phyloP scores from a whole-genome alignment of 148 eudicot genomes.

The Vaccinium myrtillus region DNA sequence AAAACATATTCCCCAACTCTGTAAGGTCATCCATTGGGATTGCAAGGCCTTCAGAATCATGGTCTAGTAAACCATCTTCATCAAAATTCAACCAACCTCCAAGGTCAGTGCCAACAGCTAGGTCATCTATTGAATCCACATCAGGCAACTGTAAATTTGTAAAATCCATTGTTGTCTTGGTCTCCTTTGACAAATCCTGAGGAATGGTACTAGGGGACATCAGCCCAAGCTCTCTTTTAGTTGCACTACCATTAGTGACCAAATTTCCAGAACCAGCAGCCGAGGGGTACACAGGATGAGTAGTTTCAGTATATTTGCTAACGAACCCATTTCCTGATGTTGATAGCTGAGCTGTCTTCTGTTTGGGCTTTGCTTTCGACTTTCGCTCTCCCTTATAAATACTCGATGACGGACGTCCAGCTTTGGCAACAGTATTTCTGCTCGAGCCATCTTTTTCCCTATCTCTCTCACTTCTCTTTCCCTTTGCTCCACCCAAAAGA shows the following conservation, averaged over 20 bases:
- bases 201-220: conserved; percentile 39
- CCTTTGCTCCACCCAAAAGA: conserved; percentile 66
- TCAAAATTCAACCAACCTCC: conserved; percentile 80
- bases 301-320: conserved; percentile 28
- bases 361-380: conserved; percentile 85
- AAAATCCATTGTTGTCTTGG: conserved; percentile 44
- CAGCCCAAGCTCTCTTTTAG: conserved; percentile 46
- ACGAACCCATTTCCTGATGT: conserved; percentile 33
- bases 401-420: conserved; percentile 53
- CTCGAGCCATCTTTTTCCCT: conserved; percentile 25
- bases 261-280: conserved; percentile 33
- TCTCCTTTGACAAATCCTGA: conserved; percentile 42
- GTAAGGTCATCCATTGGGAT: conserved; percentile 94
- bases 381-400: conserved; percentile 68
- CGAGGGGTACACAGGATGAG: conserved; percentile 46
- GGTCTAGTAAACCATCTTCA: conserved; percentile 59
- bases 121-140: conserved; percentile 58
- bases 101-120: conserved; percentile 52
- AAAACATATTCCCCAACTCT: conserved; percentile 58
- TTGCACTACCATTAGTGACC: conserved; percentile 28
- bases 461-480: conserved; percentile 87
- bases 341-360: conserved; percentile 68
- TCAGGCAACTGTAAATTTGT: conserved; percentile 48
- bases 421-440: conserved; percentile 39
- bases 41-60: conserved; percentile 58